Base-by-base conservation (phyloP, 78 protist species). In the Guillardia theta region DNA sequence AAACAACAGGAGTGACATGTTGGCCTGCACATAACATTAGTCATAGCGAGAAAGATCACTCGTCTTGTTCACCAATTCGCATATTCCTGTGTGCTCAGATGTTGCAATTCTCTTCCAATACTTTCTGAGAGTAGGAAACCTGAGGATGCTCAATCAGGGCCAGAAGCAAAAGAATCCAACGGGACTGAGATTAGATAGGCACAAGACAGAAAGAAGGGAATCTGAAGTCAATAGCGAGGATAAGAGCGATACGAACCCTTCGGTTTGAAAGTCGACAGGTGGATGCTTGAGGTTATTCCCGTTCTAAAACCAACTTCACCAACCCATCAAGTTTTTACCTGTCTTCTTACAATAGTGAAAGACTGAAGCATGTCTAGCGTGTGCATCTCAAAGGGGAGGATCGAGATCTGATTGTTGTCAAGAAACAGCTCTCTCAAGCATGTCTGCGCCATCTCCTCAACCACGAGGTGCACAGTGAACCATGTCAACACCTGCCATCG, bases 101-200 rank as follows among this genome's bases (percentile, higher is more conserved):
- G 90, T 48, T 6, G 19, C 50, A 30, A 78, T 78, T 4, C 90
- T 0, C 50, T 78, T 78, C 90, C 90, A 78, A 30, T 78, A 78
- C 90, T 78, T 78, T 8, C 90, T 45, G 41, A 78, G 48, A n/a
- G 90, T 78, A 0, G 90, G 90, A 78, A 78, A 43, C 70, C 70
- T 58, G 70, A 1, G 6, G 70, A 30, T 15, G 58, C 10, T 15
- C 10, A 50, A 10, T 50, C 30, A 10, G 15, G 30, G 58, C 15
- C 58, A 50, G 58, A 50, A 50, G 58, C 30, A 50, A 50, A 50
- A 15, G 58, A 50, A 15, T 19, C 30, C 10, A 50, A 15, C 10
- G 58, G 58, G 15, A 50, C 10, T 19, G 58, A 50, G 58, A 50
- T 10, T 10, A 50, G 58, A 50, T 10, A 15, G 27, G 70, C 3